phyloP scores from a whole-genome alignment of 345 rosid species.

The Eutrema heterophyllum region DNA sequence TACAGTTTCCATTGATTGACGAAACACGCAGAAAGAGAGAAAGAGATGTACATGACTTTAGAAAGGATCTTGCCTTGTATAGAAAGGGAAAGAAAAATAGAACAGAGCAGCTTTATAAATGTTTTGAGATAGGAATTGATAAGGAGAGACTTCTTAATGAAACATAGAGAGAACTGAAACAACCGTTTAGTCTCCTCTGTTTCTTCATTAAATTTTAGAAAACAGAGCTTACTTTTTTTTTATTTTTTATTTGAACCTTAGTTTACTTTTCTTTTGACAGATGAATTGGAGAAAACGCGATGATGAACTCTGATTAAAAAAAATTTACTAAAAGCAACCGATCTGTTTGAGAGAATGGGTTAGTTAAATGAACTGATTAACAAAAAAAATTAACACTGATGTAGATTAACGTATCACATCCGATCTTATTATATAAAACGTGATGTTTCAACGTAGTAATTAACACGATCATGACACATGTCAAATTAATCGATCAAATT shows the following conservation, averaged over 20 bases:
- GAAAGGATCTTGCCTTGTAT: background rate
- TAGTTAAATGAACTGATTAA: no score
- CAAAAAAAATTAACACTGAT: no score
- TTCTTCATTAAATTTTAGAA: background rate
- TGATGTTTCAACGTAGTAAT: no score
- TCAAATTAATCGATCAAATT: no score
- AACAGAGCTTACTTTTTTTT: background rate
- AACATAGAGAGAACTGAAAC: slow-evolving; percentile 6
- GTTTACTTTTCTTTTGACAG: background rate
- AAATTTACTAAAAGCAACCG: no score
- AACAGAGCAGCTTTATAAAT: background rate
- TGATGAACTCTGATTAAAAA: no score
- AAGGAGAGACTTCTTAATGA: background rate
- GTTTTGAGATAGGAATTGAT: slow-evolving; percentile 1
- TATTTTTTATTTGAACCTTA: no score
- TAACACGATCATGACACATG: no score
- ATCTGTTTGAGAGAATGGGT: no score
- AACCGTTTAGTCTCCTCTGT: background rate
- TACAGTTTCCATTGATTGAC: background rate
- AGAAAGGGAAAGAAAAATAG: background rate
- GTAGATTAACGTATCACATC: no score
- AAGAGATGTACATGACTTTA: background rate
- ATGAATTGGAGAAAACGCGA: background rate
- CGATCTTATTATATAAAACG: no score
- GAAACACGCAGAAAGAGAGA: background rate